Conservation (phyloP, 1,284 basidiomycete genomes). For the Ustilago trichophora region DNA sequence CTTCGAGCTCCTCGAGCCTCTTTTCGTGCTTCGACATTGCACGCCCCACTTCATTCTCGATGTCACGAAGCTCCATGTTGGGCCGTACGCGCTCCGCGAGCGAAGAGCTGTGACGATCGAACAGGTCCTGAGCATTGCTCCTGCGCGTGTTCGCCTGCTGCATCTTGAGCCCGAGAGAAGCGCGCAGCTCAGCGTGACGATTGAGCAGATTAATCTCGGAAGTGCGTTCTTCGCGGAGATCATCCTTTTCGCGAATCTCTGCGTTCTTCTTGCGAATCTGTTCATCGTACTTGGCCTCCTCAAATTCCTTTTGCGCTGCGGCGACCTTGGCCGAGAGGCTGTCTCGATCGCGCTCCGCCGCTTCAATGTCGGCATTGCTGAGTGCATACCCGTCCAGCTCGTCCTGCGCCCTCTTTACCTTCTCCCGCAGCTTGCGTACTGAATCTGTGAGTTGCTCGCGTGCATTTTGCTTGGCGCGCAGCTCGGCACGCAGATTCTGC, state of each 20-base stretch:
- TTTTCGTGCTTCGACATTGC: slow-evolving; percentile 66
- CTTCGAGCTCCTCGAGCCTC: slow-evolving; percentile 35
- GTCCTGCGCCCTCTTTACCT: slow-evolving; percentile 49
- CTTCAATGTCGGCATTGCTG: slow-evolving; percentile 39
- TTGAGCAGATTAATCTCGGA: slow-evolving; percentile 79
- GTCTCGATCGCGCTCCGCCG: slow-evolving; percentile 41
- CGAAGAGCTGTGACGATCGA: slow-evolving; percentile 71
- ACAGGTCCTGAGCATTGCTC: slow-evolving; percentile 29
- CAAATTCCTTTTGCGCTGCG: slow-evolving; percentile 45
- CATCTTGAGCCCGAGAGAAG: slow-evolving; percentile 78
- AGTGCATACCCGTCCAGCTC: slow-evolving; percentile 45
- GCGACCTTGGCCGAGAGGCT: slow-evolving; percentile 27
- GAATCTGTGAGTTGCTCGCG: slow-evolving; percentile 44
- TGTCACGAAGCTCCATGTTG: slow-evolving; percentile 73
- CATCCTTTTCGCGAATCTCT: slow-evolving; percentile 75
- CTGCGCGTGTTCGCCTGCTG: slow-evolving; percentile 21
- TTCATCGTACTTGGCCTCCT: slow-evolving; percentile 73
- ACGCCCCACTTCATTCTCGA: slow-evolving; percentile 77
- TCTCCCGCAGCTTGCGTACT: slow-evolving; percentile 39
- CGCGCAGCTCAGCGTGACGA: slow-evolving; percentile 82
- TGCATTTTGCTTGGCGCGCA: slow-evolving; percentile 45
- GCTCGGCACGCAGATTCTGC: slow-evolving; percentile 48
- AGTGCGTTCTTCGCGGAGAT: slow-evolving; percentile 77
- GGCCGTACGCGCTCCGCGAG: slow-evolving; percentile 75
- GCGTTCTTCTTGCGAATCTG: slow-evolving; percentile 74